Evolutionary conservation across 2,329 filamentous ascomycete genomes (phyloP), one percentile per base, ranked within the genome.

Genomic region (Aureobasidium mangrovei): DNA sequence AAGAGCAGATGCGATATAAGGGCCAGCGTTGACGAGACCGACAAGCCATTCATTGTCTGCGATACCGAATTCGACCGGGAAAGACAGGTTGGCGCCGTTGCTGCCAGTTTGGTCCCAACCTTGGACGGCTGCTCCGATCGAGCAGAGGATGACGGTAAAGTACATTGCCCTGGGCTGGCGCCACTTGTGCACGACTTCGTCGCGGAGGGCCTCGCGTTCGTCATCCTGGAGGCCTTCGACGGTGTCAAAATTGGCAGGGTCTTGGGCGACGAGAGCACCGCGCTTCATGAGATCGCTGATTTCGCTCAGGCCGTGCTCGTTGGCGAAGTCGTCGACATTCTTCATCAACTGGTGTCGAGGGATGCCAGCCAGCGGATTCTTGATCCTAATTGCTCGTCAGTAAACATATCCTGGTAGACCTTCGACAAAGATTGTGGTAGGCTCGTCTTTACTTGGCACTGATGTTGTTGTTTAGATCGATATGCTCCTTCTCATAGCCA

Each of bases 1-100:
- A 10, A 57, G 31, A 18, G 26, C 36, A 39, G 24, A 53, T 47
- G 27, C 77, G 48, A 82, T 71, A 53, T 83, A 79, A 0, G 77
- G 72, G 45, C 71, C 76, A 26, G 78, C 73, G 58, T 88, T 88
- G 58, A 88, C 72, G 2, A 86, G 68, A 42, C 85, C 85, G n/a
- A 86, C 72, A 33, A 86, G 71, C 73, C 79, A 81, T 33, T 72
- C 71, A 27, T 70, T 69, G 40, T 69, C 67, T 36, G 65, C 65
- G 40, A 68, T 66, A 42, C 64, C 65, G 42, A 68, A 67, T 27
- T 61, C 65, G 5, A 55, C 18, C 7, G 76, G 75, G 60, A 77
- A 79, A 3, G 70, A 74, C 27, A 79, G 63, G 51, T 79, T 79
- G 36, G 76, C 77, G 4, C 75, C 76, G 57, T 78, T 78, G 26